Evolutionary conservation across 257 asterid species (phyloP).

Genomic region (Scutellaria minor): DNA sequence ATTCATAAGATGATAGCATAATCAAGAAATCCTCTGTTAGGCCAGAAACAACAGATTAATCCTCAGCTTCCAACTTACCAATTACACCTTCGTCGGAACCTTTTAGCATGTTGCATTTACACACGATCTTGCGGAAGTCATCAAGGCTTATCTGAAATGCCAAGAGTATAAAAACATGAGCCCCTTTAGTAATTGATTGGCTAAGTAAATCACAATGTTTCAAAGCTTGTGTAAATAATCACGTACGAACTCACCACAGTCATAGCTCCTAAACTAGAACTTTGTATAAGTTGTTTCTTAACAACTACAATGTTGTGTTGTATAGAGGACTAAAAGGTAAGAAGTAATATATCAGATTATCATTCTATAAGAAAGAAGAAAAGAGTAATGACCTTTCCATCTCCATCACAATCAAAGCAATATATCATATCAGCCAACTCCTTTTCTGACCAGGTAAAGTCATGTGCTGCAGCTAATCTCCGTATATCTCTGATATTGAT

Average conservation of each 20-base stretch:
- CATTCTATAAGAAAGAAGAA: not conserved
- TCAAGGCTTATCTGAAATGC: slow-evolving; percentile 66
- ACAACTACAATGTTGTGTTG: too few relatives aligned
- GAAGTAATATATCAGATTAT: not conserved
- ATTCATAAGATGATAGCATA: not conserved
- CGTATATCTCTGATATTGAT: slow-evolving; percentile 60
- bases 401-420: slow-evolving; percentile 74
- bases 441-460: slow-evolving; percentile 87
- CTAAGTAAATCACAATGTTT: too few relatives aligned
- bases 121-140: slow-evolving; percentile 73
- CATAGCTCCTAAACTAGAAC: too few relatives aligned
- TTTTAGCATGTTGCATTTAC: slow-evolving; percentile 75
- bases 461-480: slow-evolving; percentile 75
- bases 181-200: not conserved
- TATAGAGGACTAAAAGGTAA: not conserved
- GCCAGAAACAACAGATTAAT: not conserved
- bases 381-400: slow-evolving; percentile 68
- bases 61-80: slow-evolving; percentile 31
- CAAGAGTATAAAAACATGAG: not conserved
- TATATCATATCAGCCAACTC: slow-evolving; percentile 76
- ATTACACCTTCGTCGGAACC: slow-evolving; percentile 36
- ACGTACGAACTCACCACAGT: too few relatives aligned
- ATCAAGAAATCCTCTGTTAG: not conserved
- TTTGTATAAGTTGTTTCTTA: too few relatives aligned
- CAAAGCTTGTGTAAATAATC: too few relatives aligned